Evolutionary conservation across 2,329 filamentous ascomycete genomes (phyloP).

Genomic region (Fusarium sp.): DNA sequence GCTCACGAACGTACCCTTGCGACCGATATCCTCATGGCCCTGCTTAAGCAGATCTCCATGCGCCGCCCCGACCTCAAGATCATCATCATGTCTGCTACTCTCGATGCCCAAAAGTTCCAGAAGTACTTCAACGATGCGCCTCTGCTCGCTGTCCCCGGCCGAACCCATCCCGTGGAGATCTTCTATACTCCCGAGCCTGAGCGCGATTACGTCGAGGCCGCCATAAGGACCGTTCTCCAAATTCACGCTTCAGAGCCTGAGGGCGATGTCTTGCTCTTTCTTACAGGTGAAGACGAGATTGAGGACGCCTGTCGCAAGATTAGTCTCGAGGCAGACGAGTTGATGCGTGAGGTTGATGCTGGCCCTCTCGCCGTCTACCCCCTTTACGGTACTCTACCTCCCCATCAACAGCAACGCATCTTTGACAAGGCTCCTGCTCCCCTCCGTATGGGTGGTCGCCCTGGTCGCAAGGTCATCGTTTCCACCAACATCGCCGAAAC

Average conservation of each 20-base stretch:
- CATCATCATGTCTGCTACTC: slow-evolving; percentile 98
- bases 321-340: slow-evolving; percentile 87
- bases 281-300: slow-evolving; percentile 98
- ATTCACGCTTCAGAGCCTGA: slow-evolving; percentile 94
- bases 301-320: slow-evolving; percentile 97
- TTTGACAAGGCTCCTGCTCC: slow-evolving; percentile 89
- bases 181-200: slow-evolving; percentile 98
- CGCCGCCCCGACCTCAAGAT: slow-evolving; percentile 93
- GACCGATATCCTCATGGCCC: slow-evolving; percentile 96
- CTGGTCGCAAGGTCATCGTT: slow-evolving; percentile 94
- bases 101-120: slow-evolving; percentile 98
- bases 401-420: slow-evolving; percentile 92
- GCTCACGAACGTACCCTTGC: slow-evolving; percentile 97
- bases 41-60: slow-evolving; percentile 89
- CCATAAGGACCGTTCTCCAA: slow-evolving; percentile 93
- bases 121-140: slow-evolving; percentile 96
- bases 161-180: slow-evolving; percentile 96
- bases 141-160: slow-evolving; percentile 90
- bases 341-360: slow-evolving; percentile 90
- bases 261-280: slow-evolving; percentile 92
- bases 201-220: slow-evolving; percentile 95
- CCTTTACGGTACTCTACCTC: slow-evolving; percentile 92
- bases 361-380: slow-evolving; percentile 93
- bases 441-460: slow-evolving; percentile 79
- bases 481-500: slow-evolving; percentile 99